Percentiles rank a stretch among this genome's conserved stretches.
Conservation (phyloP, 805 yeast species). For the Blastobotrys peoriensis region DNA sequence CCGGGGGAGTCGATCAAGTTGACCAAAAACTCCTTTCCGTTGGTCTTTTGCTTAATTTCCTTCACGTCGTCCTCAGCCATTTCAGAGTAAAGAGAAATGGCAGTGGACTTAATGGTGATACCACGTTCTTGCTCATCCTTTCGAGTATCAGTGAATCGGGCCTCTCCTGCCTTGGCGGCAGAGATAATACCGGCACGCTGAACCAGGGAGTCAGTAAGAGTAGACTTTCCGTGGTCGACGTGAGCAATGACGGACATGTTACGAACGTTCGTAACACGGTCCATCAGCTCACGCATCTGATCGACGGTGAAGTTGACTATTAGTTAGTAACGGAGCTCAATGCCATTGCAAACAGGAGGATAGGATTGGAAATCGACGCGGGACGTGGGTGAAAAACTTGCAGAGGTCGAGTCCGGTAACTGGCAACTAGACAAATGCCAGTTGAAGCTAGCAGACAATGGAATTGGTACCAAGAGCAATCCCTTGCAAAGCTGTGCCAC, state of each 20-base stretch:
- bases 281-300: conserved; percentile 99
- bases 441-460: no score
- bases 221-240: conserved; percentile 99
- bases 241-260: conserved; percentile 99
- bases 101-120: conserved; percentile 98
- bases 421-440: no score
- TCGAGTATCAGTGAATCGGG: conserved; percentile 99
- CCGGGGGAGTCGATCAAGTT: conserved; percentile 99
- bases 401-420: no score
- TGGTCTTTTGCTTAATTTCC: conserved; percentile 85
- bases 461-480: no score
- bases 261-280: conserved; percentile 99
- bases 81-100: conserved; percentile 91
- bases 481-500: no score
- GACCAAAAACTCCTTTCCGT: conserved; percentile 90
- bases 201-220: conserved; percentile 98
- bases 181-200: conserved; percentile 99
- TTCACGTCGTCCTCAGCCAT: conserved; percentile 79
- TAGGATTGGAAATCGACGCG: no score
- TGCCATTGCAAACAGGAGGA: no score
- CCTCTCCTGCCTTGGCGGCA: conserved; percentile 99
- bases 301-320: conserved; percentile 27
- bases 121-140: conserved; percentile 99
- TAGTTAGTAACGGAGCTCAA: no score
- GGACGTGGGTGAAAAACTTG: no score